Conservation (phyloP, 2,329 filamentous ascomycete species). For the Fusarium robinianum region DNA sequence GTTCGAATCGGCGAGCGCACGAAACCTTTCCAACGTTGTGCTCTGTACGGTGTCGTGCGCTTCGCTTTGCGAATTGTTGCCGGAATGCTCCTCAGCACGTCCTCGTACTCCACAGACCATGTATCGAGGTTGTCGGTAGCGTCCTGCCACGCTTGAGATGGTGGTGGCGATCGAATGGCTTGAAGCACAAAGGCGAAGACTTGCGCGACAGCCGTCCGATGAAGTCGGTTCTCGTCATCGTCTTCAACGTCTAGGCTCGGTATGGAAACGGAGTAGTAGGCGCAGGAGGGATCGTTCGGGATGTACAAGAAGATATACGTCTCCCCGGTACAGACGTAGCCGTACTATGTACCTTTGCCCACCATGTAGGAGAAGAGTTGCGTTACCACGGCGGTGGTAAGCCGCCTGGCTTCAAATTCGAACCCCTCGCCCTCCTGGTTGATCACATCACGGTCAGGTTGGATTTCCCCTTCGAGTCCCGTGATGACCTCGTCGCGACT, state of each 20-base stretch:
- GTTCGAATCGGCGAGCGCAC: slow-evolving; percentile 38
- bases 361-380: slow-evolving; percentile 49
- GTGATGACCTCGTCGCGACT: slow-evolving; percentile 39
- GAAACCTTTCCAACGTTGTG: slow-evolving; percentile 38
- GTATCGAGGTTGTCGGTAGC: slow-evolving; percentile 34
- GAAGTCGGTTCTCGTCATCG: slow-evolving; percentile 40
- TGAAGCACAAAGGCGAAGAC: slow-evolving; percentile 46
- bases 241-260: slow-evolving; percentile 42
- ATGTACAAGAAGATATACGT: slow-evolving; percentile 44
- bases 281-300: slow-evolving; percentile 37
- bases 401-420: slow-evolving; percentile 35
- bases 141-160: slow-evolving; percentile 40
- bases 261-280: slow-evolving; percentile 42
- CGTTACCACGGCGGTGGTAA: slow-evolving; percentile 44
- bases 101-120: slow-evolving; percentile 43
- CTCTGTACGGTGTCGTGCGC: slow-evolving; percentile 32
- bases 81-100: slow-evolving; percentile 36
- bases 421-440: slow-evolving; percentile 40
- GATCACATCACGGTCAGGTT: slow-evolving; percentile 40
- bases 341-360: slow-evolving; percentile 41
- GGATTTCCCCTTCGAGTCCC: slow-evolving; percentile 42
- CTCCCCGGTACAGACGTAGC: slow-evolving; percentile 44
- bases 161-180: slow-evolving; percentile 38
- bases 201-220: slow-evolving; percentile 45
- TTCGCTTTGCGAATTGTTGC: slow-evolving; percentile 26